Base-by-base conservation (phyloP, 345 rosid species). In the Brassica napus region DNA sequence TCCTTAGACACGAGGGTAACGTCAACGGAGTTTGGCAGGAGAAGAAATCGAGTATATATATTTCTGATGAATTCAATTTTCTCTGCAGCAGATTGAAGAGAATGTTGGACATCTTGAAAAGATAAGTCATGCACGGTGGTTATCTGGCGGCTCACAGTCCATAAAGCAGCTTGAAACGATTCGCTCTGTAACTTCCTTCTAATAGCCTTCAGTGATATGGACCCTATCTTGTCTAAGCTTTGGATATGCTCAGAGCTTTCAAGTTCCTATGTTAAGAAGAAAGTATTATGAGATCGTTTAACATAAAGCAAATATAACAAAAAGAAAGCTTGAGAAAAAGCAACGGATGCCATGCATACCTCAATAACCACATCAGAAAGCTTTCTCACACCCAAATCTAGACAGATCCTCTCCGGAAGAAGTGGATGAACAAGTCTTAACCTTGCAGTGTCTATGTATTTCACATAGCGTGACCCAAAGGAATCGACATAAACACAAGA, bases 291-390 rank as follows among this genome's bases (percentile, higher is more conserved):
- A 47, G 4, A 72, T 23, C 0, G 70, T 30, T 68, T 67, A 18
- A 61, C 63, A 57, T 68, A 42, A 68, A 55, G 8, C 15, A 52
- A 69, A 37, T 49, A 37, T 49, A 76, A 39, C 2, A 61, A 39
- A 65, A 58, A 11, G 57, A 77, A 68, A 7, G 55, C 32, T 47
- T 8, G 63, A 52, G 21, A 66, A 63, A 65, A 65, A 52, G 65
- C 0, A 68, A 69, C 35, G 5, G 26, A 55, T 69, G 55, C 23
- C 21, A 30, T 10, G 42, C 74, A 60, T 87, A 94, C 98, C 98
- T 94, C 98, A 55, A 83, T 61, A 66, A 94, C 98, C 67, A 88
- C 89, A 83, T 94, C 97, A 70, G 98, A 94, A 61, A 94, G 87
- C 85, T 92, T 92, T 82, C 84, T 89, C 82, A 94, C 88, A 69